Evolutionary conservation across 2,329 filamentous ascomycete genomes (phyloP).

Genomic region (Sclerotinia nivalis): DNA sequence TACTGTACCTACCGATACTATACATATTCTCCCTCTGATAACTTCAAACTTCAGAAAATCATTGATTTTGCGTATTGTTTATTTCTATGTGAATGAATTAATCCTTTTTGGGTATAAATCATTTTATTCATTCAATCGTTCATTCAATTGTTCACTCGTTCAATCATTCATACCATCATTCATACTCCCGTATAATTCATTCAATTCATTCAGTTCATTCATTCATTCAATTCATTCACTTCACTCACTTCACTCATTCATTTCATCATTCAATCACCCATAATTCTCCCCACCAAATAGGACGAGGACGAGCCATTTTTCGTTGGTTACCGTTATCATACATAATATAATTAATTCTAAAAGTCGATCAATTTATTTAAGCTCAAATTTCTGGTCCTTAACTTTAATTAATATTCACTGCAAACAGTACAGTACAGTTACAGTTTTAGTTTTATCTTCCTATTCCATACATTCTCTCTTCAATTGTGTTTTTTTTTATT

Average conservation of each 20-base stretch:
- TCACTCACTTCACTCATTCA: not conserved
- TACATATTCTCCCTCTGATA: too few relatives aligned
- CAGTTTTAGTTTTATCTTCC: not conserved
- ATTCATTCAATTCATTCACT: not conserved
- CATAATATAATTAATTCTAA: slow-evolving; percentile 3
- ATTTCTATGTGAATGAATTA: not conserved
- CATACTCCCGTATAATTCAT: too few relatives aligned
- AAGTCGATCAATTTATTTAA: slow-evolving; percentile 14
- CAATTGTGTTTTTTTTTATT: slow-evolving; percentile 6
- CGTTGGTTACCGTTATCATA: slow-evolving; percentile 16
- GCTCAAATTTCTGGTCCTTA: slow-evolving; percentile 15
- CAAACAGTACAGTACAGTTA: slow-evolving; percentile 14
- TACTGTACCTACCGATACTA: too few relatives aligned
- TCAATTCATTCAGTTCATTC: not conserved
- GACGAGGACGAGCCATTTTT: not conserved
- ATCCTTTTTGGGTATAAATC: too few relatives aligned
- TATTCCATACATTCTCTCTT: slow-evolving; percentile 17
- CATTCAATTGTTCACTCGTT: not conserved
- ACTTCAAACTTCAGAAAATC: not conserved
- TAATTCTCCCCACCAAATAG: slow-evolving; percentile 1
- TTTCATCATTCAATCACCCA: not conserved
- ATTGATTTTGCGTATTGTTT: not conserved
- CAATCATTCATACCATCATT: not conserved
- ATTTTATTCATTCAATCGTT: too few relatives aligned
- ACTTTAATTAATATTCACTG: slow-evolving; percentile 25